Base-by-base conservation (phyloP, 306 rosid genomes). In the Biancaea sappan region DNA sequence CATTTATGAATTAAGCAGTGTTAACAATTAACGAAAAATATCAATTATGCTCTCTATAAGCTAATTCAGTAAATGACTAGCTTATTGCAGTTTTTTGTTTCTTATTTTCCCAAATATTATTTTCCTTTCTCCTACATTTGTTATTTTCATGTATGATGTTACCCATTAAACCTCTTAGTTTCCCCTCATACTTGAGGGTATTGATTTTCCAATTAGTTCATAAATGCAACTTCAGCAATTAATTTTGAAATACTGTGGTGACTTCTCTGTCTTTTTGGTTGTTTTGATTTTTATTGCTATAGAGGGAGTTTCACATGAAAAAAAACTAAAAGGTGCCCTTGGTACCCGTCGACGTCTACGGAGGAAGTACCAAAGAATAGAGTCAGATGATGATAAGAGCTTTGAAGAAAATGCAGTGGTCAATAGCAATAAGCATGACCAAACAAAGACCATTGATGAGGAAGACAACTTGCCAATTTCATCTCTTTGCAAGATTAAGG, bases 401-500 rank as follows among this genome's bases (percentile, higher is more conserved):
- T 61, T 56, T 28, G 84, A 44, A 64, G 74, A 53, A 69, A 81
- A 79, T 28, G 57, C 14, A 60, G 61, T 40, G 47, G 68, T 62
- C 11, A 54, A 63, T 31, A 59, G 69, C 65, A 44, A 34, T 35
- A 40, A 13, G 41, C 24, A 72, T 74, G 80, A 53, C 63, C 79
- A 78, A 62, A 77, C 65, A 34, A 59, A 35, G 44, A 80, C 80
- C 63, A 66, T 51, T 48, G 89, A 83, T 44, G 75, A 84, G 28
- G 89, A 89, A 31, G 88, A 82, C 59, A 35, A 21, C 32, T n/a
- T 51, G 68, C 91, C 88, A 4, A 85, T 85, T 78, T 88, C 91
- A 37, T 78, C 84, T 56, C 19, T 83, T 54, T 78, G 8, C 77
- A 89, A 84, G 80, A 75, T 38, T 51, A 81, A 65, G 72, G 32